Conservation (phyloP, 768 basidiomycete genomes). For the Boletus pseudopeckii region DNA sequence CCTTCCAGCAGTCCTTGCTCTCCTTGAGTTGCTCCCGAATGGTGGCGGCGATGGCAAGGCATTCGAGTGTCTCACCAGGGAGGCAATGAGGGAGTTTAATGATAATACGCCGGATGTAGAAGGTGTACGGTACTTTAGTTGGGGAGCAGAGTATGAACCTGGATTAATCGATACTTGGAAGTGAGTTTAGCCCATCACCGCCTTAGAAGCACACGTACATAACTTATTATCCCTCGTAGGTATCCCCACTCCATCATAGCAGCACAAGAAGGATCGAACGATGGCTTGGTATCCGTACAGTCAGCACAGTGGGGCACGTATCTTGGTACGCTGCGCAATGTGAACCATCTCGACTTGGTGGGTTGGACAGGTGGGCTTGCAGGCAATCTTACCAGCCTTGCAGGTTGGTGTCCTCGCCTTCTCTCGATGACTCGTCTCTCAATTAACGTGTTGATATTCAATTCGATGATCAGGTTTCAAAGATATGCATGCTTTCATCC, state of each 20-base stretch:
- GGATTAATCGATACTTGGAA: constrained; percentile 91
- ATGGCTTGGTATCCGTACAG: constrained; percentile 86
- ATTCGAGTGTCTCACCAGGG: constrained; percentile 81
- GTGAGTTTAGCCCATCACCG: constrained; percentile 19
- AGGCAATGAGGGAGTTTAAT: constrained; percentile 88
- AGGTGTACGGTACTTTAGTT: constrained; percentile 86
- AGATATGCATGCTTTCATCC: constrained; percentile 87
- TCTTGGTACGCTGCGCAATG: constrained; percentile 84
- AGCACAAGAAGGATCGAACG: constrained; percentile 88
- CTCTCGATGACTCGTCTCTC: background rate
- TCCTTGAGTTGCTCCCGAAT: constrained; percentile 83
- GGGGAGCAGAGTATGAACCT: constrained; percentile 90
- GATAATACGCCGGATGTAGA: constrained; percentile 75
- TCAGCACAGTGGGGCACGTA: constrained; percentile 95
- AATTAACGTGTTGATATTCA: background rate
- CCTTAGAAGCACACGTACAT: background rate
- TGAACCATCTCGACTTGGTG: constrained; percentile 90
- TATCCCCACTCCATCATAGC: constrained; percentile 80
- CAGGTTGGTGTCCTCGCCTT: constrained; percentile 7
- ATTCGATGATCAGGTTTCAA: constrained; percentile 38
- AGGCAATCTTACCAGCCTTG: constrained; percentile 24
- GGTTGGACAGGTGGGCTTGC: constrained; percentile 68
- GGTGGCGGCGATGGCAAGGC: constrained; percentile 95
- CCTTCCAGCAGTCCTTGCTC: constrained; percentile 65
- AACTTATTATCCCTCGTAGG: constrained; percentile 10